Evolutionary conservation across 1,284 basidiomycete species (phyloP).

Genomic region (Inonotus obliquus): DNA sequence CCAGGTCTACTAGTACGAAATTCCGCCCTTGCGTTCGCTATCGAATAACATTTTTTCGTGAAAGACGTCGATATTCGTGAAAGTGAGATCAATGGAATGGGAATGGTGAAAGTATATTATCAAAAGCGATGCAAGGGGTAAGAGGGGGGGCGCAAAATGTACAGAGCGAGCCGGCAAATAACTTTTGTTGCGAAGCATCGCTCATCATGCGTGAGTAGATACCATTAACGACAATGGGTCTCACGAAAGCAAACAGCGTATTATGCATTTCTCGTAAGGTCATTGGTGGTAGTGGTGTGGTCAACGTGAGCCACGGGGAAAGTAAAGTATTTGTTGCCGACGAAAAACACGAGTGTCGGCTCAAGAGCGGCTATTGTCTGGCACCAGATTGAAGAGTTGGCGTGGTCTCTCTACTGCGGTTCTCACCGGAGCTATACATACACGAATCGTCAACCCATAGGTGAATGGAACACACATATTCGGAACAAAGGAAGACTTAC

Average conservation of each 20-base stretch:
- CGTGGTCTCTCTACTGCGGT: constrained; percentile 4
- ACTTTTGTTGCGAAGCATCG: neutral
- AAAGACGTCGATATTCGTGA: constrained; percentile 3
- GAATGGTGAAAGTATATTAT: neutral
- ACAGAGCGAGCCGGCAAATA: neutral
- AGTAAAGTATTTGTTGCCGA: neutral
- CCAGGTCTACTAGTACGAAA: neutral
- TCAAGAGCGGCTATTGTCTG: neutral
- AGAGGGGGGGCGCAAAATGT: neutral
- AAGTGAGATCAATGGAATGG: neutral
- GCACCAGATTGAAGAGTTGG: neutral
- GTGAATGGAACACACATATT: neutral
- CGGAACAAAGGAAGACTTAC: neutral
- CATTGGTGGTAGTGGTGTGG: no score
- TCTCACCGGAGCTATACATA: neutral
- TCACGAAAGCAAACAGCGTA: neutral
- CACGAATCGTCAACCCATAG: neutral
- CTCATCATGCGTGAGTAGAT: no score
- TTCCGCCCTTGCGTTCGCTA: neutral
- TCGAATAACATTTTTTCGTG: neutral
- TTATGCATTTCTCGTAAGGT: no score
- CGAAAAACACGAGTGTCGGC: neutral
- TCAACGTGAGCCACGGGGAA: neutral
- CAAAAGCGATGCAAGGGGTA: neutral
- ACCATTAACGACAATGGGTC: no score